Evolutionary conservation across 192 early-diverging fungal genomes (phyloP), one percentile per base, ranked within the genome.

Genomic region (Dispira simplex): DNA sequence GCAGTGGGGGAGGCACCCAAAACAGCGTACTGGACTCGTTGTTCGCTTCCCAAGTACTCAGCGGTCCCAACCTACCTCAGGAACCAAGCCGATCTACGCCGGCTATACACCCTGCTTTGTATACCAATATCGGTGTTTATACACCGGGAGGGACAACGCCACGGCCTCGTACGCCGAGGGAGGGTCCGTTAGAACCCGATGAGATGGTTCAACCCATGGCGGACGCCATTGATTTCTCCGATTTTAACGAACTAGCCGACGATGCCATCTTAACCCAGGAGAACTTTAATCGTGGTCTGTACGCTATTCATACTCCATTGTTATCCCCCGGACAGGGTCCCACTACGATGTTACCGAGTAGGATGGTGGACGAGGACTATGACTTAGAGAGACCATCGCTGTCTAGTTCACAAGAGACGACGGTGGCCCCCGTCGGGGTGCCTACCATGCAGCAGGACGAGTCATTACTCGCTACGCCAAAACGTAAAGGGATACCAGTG

Each of bases 191-290:
- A 2, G 79, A 79, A 0, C 70, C 75, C 11, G 80, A 78, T 2
- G 68, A 68, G 6, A 63, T 32, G 2, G 78, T 83, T 39, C 71
- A 79, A 51, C 86, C 84, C 28, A 73, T 77, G 27, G 76, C 73
- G 26, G 83, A 90, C 69, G 90, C 90, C 1, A 72, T 91, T 2
- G 90, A 95, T 70, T 95, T 79, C 67, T 90, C 86, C 0, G 88
- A 89, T 57, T 84, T 87, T 65, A 79, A 90, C 64, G 92, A 95
- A 59, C 67, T 86, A 18, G 85, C 83, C 3, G 85, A 90, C 0
- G 89, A 92, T 47, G 69, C 72, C 53, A 46, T 77, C 70, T 71
- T 74, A 64, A 74, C 69, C 32, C 67, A 66, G 39, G 71, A 73
- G 27, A 73, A 81, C 9, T 67, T 77, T 56, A 71, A 78, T 23